These are phyloP conservation scores for Vitis hybrid DNA, from an alignment of 177 flowering plant species.

Conservation along the genomic window DNA sequence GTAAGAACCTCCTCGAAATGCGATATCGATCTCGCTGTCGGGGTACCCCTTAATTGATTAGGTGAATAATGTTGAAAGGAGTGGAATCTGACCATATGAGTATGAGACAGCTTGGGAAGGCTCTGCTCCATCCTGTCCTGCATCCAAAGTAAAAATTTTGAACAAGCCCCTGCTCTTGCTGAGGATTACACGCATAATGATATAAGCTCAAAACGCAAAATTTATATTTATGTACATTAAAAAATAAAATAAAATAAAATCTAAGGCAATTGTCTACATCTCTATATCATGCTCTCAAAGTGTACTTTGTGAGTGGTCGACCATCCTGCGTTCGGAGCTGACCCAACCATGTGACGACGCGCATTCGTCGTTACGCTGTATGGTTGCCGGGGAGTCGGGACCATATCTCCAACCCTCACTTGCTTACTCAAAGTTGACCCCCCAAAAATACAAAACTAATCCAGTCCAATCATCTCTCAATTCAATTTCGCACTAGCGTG, in stretches of 20 bases:
- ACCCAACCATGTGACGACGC: background rate
- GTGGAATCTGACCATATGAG: slow-evolving; percentile 32
- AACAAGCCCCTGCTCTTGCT: too few relatives aligned
- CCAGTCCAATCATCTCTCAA: background rate
- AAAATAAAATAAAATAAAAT: too few relatives aligned
- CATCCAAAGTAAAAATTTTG: slow-evolving; percentile 1
- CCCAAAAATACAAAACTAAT: background rate
- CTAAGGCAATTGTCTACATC: too few relatives aligned
- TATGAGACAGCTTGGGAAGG: slow-evolving; percentile 34
- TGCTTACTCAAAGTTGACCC: background rate
- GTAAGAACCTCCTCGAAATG: slow-evolving; percentile 22
- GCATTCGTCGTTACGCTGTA: background rate
- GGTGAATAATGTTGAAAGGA: slow-evolving; percentile 33
- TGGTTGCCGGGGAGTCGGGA: slow-evolving; percentile 1
- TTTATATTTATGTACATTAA: too few relatives aligned
- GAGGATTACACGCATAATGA: too few relatives aligned
- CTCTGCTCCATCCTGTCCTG: slow-evolving; percentile 15
- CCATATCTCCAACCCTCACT: background rate
- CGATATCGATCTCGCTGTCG: slow-evolving; percentile 39
- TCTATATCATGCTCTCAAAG: too few relatives aligned
- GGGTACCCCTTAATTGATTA: slow-evolving; percentile 15
- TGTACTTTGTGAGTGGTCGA: too few relatives aligned
- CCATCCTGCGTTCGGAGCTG: background rate
- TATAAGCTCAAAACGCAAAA: too few relatives aligned
- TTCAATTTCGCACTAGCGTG: too few relatives aligned